These are phyloP conservation scores for Nannochloropsis salina DNA, from an alignment of 108 stramenopile species.

Conservation along the genomic window DNA sequence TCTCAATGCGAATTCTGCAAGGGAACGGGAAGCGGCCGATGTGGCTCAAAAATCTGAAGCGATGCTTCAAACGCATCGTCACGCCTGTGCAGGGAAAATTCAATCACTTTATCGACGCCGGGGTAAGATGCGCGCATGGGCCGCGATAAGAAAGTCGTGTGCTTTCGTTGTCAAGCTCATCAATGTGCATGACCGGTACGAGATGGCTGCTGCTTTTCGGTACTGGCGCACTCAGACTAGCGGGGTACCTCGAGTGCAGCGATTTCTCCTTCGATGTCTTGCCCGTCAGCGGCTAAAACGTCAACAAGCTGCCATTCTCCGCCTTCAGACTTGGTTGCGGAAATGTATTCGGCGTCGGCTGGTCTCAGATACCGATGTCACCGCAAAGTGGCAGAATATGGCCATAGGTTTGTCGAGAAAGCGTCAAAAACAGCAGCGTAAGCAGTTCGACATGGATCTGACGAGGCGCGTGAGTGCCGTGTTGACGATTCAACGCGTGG, in stretches of 20 bases:
- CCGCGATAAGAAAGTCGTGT: background rate
- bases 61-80: background rate
- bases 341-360: background rate
- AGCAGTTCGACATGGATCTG: background rate
- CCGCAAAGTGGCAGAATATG: background rate
- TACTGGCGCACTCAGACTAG: background rate
- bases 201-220: background rate
- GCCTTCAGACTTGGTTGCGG: background rate
- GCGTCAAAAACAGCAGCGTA: background rate
- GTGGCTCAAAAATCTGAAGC: background rate
- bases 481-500: background rate
- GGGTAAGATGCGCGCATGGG: background rate
- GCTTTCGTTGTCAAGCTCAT: background rate
- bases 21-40: background rate
- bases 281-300: background rate
- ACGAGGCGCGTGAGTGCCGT: background rate
- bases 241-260: background rate
- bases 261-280: background rate
- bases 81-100: background rate
- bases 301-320: background rate
- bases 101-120: background rate
- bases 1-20: background rate
- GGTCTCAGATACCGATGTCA: background rate
- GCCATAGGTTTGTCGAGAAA: background rate
- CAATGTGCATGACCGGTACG: background rate